phyloP scores from a whole-genome alignment of 179 eudicot species.

The Silene coronaria region DNA sequence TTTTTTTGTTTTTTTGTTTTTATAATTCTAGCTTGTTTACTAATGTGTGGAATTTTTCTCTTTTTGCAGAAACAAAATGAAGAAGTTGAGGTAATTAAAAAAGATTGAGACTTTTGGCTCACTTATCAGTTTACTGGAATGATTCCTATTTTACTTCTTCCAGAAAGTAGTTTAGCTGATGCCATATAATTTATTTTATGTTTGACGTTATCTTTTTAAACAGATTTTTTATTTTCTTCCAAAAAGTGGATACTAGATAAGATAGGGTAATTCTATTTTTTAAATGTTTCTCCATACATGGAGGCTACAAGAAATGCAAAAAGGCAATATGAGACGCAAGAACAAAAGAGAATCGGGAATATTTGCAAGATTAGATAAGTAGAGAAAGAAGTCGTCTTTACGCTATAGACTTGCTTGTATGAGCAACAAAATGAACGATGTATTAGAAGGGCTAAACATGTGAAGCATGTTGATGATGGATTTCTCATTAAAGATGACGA shows the following conservation, averaged over 20 bases:
- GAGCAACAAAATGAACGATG: not conserved
- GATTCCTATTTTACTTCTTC: not conserved
- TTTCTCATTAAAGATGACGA: not conserved
- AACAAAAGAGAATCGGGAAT: not conserved
- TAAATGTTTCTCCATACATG: not conserved
- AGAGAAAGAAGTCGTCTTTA: not conserved
- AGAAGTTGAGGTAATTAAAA: slow-evolving; percentile 40
- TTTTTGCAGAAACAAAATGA: slow-evolving; percentile 34
- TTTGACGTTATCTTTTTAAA: not conserved
- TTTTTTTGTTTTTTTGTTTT: no score
- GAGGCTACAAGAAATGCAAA: not conserved
- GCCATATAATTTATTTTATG: not conserved
- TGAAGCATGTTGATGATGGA: slow-evolving; percentile 6
- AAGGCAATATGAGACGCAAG: not conserved
- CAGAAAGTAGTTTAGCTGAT: not conserved
- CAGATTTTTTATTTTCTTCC: not conserved
- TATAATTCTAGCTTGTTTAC: slow-evolving; percentile 10
- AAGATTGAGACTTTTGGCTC: slow-evolving; percentile 2
- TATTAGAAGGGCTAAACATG: not conserved
- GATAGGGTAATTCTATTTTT: no score
- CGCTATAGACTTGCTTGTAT: not conserved
- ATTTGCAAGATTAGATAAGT: slow-evolving; percentile 1
- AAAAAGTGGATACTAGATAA: no score
- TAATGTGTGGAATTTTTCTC: slow-evolving; percentile 16
- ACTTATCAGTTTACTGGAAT: not conserved